Percentiles rank a stretch among this genome's conserved stretches.
phyloP scores from a whole-genome alignment of 2,329 filamentous ascomycete species.

The Trichoderma oligosporum region DNA sequence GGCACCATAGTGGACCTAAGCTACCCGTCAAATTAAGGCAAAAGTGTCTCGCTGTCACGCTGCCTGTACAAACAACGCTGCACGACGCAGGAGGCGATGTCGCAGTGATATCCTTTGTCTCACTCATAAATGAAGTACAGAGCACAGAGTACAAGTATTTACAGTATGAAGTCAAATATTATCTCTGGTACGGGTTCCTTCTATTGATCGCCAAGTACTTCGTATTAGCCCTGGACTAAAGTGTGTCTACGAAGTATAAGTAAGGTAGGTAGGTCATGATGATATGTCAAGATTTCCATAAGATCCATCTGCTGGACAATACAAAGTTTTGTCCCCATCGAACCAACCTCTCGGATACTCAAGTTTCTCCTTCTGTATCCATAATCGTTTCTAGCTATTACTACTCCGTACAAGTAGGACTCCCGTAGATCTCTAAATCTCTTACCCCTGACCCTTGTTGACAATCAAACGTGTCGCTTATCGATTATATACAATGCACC shows the following conservation, averaged over 20 bases:
- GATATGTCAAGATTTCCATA: background rate
- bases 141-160: too few species aligned
- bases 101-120: background rate
- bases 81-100: background rate
- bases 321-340: constrained; percentile 3
- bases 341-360: background rate
- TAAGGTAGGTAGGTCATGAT: too few species aligned
- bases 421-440: constrained; percentile 16
- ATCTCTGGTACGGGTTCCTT: too few species aligned
- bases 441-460: constrained; percentile 16
- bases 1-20: background rate
- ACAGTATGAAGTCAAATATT: too few species aligned
- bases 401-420: constrained; percentile 6
- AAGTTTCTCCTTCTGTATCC: constrained; percentile 1
- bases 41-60: background rate
- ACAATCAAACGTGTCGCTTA: constrained; percentile 18
- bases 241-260: background rate
- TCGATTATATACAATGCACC: constrained; percentile 15
- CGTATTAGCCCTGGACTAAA: background rate
- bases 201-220: too few species aligned
- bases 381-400: background rate
- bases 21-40: background rate
- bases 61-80: background rate
- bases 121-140: too few species aligned
- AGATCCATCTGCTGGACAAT: background rate